Evolutionary conservation across 2,329 filamentous ascomycete species (phyloP), one percentile per base, ranked within the genome.

Genomic region (Diatrype stigma): DNA sequence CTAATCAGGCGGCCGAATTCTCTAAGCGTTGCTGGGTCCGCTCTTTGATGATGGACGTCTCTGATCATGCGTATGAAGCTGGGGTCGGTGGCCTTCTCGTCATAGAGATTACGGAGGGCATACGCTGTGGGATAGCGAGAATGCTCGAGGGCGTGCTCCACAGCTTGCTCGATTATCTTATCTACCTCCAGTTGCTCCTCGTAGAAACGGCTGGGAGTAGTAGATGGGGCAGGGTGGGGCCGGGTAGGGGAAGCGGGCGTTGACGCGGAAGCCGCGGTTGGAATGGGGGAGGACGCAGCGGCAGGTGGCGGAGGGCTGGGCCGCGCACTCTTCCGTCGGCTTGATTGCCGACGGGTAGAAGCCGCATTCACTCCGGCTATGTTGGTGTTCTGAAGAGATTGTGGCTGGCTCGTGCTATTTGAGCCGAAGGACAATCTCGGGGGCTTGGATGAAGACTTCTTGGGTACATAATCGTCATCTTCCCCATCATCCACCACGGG

Each of bases 111-210:
- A 48, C 81, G 74, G 52, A 86, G 70, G 40, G 82, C 81, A 71
- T 77, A 85, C 2, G 82, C 83, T 8, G 82, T 85, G 49, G 81
- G 79, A 63, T 81, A 85, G 52, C 80, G 78, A 54, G 73, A 73
- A 60, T 79, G 74, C 52, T 73, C 69, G 46, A 86, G 65, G 5
- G 82, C 82, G 60, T 82, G 75, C 10, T 82, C 75, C 28, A 85
- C 79, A n/a, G 81, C 80, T 30, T 67, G 61, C 63, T 82, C 78
- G 37, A 86, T 72, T 26, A 82, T 76, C 60, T 70, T 76, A 58
- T 78, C 79, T 23, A 73, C 71, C 32, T 74, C 63, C 37, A 76
- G 74, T 54, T 71, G 74, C 55, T 74, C 71, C 2, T 66, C 63
- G 11, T 62, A 60, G 22, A 62, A 53, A 28, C 56, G 58, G 28